A percentile compares a stretch with the other conserved stretches of the same genome.
Conservation (phyloP, 1,139 yeast species). For the Debaryomyces psychrophilus region DNA sequence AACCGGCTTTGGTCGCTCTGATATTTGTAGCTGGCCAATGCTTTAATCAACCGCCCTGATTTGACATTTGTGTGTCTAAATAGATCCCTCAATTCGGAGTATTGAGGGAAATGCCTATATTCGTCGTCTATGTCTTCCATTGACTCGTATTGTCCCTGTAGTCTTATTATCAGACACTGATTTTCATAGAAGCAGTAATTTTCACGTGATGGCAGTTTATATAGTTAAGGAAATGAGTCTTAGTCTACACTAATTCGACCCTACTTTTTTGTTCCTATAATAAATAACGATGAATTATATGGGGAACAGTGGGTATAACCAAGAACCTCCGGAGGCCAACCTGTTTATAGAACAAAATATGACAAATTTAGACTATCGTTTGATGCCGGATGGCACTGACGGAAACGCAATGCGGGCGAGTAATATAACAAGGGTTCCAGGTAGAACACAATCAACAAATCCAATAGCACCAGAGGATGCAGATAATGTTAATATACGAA, state of each 20-base stretch:
- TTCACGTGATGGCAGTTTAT: background rate
- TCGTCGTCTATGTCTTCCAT: slow-evolving; percentile 10
- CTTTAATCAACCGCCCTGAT: background rate
- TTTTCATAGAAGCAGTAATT: background rate
- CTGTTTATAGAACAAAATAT: background rate
- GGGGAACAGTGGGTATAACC: background rate
- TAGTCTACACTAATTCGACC: background rate
- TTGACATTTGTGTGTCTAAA: slow-evolving; percentile 1
- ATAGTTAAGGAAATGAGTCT: background rate
- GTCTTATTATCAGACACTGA: background rate
- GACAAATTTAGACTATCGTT: background rate
- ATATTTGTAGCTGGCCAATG: background rate
- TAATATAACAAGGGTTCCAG: background rate
- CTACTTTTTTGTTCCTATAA: background rate
- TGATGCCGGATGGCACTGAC: background rate
- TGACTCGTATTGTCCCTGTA: background rate
- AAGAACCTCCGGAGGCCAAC: background rate
- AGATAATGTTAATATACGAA: background rate
- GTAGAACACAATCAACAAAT: background rate
- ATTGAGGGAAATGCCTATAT: slow-evolving; percentile 16
- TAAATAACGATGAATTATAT: background rate
- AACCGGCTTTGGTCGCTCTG: slow-evolving; percentile 20
- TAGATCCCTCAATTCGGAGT: slow-evolving; percentile 12
- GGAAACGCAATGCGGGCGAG: background rate
- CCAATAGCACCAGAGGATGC: background rate